Evolutionary conservation across 1,284 basidiomycete genomes (phyloP), one percentile per base, ranked within the genome.

Genomic region (Taiwanofungus camphoratus): DNA sequence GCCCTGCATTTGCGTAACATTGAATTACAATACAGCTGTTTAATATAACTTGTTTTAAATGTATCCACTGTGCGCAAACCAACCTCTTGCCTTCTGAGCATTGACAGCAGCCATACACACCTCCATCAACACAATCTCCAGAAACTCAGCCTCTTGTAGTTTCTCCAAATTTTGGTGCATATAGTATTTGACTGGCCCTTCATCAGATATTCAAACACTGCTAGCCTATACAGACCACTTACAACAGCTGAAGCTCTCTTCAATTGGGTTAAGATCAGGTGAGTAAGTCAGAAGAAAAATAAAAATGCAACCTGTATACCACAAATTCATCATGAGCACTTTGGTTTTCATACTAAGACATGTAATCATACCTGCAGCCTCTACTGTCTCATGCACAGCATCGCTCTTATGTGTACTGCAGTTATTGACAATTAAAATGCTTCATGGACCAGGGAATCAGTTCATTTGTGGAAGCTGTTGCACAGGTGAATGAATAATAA

Each of bases 371-470:
- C 44, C 44, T n/a, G 44, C 39, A 16, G 44, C 44, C 31, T 58
- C 50, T 31, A 57, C 42, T 13, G 56, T 42, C 15, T 57, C 54
- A 6, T 36, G 41, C 5, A 62, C 42, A n/a, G 52, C 52, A 6
- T 51, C 44, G 37, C 44, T 54, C 29, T 62, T 51, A 44, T 64
- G 59, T 12, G 56, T 62, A 6, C 47, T 26, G 36, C 57, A 59
- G 36, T 64, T 64, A 42, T 64, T 60, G 13, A 64, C 34, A 8
- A 64, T 41, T 4, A 65, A 48, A 8, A 65, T 50, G 47, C 60
- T 63, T 15, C 44, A 43, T 3, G 44, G 39, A 9, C 50, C 54
- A 8, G 61, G 62, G 42, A 52, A 64, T 8, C 50, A 55, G 19
- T 57, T 58, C 47, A 57, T 59, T 26, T 45, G 39, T 3, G 56